Percentiles rank a stretch among this genome's conserved stretches.
phyloP scores from a whole-genome alignment of 768 basidiomycete species.

The Suillus subluteus region DNA sequence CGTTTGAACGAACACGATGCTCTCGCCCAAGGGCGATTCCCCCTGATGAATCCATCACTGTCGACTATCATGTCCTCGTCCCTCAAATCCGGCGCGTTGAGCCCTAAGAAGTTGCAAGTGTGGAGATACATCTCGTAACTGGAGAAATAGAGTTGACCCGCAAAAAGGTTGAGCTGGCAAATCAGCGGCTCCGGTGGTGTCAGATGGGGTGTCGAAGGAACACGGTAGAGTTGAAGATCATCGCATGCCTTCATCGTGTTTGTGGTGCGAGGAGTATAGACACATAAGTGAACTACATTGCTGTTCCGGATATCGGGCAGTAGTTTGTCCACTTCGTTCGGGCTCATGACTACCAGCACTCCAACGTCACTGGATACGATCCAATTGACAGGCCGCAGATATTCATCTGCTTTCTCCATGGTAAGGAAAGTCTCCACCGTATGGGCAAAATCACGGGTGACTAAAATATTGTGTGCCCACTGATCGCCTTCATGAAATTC shows the following conservation, averaged over 20 bases:
- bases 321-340: slow-evolving; percentile 42
- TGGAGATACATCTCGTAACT: neutral
- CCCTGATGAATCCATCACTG: neutral
- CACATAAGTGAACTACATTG: slow-evolving; percentile 41
- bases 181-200: neutral
- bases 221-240: slow-evolving; percentile 23
- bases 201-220: neutral
- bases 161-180: slow-evolving; percentile 9
- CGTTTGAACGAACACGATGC: neutral
- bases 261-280: slow-evolving; percentile 40
- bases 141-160: slow-evolving; percentile 2
- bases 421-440: slow-evolving; percentile 9
- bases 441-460: slow-evolving; percentile 21
- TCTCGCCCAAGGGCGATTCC: neutral
- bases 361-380: slow-evolving; percentile 21
- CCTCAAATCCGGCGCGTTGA: slow-evolving; percentile 5
- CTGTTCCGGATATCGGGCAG: slow-evolving; percentile 41
- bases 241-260: slow-evolving; percentile 42
- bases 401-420: slow-evolving; percentile 13
- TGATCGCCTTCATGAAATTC: slow-evolving; percentile 23
- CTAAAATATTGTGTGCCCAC: slow-evolving; percentile 26
- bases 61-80: neutral
- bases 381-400: slow-evolving; percentile 35
- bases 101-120: neutral
- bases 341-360: slow-evolving; percentile 42